Base-by-base conservation (phyloP, 257 asterid genomes). In the Nicotiana otophora region DNA sequence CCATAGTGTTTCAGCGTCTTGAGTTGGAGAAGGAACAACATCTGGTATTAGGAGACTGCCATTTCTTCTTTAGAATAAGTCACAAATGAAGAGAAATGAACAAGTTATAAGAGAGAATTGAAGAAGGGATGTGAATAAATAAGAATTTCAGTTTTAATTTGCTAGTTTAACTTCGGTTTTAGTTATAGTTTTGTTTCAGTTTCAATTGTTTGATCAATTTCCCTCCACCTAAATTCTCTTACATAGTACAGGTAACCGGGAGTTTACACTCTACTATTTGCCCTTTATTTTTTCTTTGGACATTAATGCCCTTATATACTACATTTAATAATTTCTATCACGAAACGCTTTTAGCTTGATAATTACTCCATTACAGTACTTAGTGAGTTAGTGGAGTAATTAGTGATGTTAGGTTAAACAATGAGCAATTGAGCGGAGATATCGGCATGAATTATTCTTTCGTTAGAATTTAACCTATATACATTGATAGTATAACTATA, bases 11-110 rank as follows among this genome's bases (percentile, higher is more conserved):
- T 89, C 89, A 74, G 92, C 92, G 82, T 94, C 98, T 61, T 87
- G 69, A 60, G 84, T 84, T 58, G 97, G 98, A 83, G 97, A 85
- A n/a, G 96, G 97, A 88, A 90, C 89, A 31, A 36, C 72, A 14
- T 87, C 87, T 19, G 98, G 95, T 26, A 92, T 23, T 74, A 85
- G 81, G 2, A 94, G 61, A 4, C 96, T 90, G 26, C 92, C 89
- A 93, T 93, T 82, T 63, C 75, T 42, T 64, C 42, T 46, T 20
- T 7, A 23, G 15, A 5, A 17, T 2, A 2, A 2, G 39, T 7
- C 11, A 48, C 20, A 34, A 42, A 23, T 23, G 19, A 62, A 62
- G 34, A 23, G 67, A 61, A 10, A 48, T 33, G 36, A 51, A 30
- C 8, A 42, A 31, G 17, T 57, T 31, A 26, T 23, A 74, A 10